These are phyloP conservation scores for Hawksworthiomyces lignivorus DNA, from an alignment of 2,329 filamentous ascomycete species.

Conservation along the genomic window DNA sequence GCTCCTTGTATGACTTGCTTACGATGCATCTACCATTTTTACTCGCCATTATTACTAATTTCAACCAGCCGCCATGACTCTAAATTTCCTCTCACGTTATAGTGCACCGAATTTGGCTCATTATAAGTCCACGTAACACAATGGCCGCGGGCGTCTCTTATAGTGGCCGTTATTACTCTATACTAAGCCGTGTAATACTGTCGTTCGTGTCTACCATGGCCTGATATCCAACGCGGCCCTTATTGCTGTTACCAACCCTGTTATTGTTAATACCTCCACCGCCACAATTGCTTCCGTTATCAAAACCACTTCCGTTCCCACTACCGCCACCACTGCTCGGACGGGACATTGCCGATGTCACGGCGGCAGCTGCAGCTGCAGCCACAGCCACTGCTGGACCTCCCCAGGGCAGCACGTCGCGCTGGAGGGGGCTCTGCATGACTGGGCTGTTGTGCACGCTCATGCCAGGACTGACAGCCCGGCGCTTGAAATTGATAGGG, in stretches of 20 bases:
- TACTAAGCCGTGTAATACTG: constrained; percentile 93
- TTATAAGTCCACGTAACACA: no score
- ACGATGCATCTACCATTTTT: no score
- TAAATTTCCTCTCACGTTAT: no score
- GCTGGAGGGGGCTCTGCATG: constrained; percentile 73
- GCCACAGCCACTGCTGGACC: constrained; percentile 43
- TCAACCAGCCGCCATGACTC: no score
- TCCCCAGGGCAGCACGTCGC: constrained; percentile 65
- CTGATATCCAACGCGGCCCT: constrained; percentile 69
- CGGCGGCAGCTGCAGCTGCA: constrained; percentile 34
- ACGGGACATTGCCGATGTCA: constrained; percentile 24
- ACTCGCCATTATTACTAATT: no score
- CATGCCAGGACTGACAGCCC: constrained; percentile 85
- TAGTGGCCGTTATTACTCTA: constrained; percentile 72
- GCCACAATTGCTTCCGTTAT: constrained; percentile 32
- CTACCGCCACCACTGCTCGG: constrained; percentile 39
- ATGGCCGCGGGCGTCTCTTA: no score
- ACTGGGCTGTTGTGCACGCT: constrained; percentile 86
- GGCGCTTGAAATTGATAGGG: constrained; percentile 76
- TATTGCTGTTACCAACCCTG: constrained; percentile 37
- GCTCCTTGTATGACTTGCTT: no score
- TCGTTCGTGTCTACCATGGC: constrained; percentile 96
- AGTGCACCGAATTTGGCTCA: no score
- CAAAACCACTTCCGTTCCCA: constrained; percentile 29
- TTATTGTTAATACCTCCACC: constrained; percentile 31